phyloP scores from a whole-genome alignment of 495 filamentous ascomycete species.

The Trichoderma orchidacearum region DNA sequence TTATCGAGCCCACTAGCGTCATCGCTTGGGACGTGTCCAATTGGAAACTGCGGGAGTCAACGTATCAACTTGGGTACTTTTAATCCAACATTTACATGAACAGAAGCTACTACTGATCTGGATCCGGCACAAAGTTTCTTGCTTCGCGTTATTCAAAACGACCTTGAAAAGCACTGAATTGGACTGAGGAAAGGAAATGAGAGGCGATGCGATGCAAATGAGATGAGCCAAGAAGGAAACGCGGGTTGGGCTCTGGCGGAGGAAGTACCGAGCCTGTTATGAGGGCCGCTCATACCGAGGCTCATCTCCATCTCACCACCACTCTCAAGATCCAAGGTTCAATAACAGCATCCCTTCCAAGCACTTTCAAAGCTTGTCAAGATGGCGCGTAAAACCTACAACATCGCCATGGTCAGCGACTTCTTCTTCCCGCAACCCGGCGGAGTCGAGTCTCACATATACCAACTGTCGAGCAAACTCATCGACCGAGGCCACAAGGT shows the following conservation, averaged over 20 bases:
- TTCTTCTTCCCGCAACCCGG: constrained; percentile 98
- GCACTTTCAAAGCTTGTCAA: constrained; percentile 8
- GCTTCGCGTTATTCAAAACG: too few relatives aligned
- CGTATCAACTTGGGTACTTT: too few relatives aligned
- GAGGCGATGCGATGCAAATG: too few relatives aligned
- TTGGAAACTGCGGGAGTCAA: background rate
- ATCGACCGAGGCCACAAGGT: constrained; percentile 97
- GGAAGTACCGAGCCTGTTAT: background rate
- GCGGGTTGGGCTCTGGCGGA: background rate
- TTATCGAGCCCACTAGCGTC: background rate
- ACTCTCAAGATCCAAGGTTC: background rate
- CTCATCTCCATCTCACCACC: background rate
- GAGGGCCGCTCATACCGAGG: background rate
- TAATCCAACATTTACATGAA: too few relatives aligned
- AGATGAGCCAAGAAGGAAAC: background rate
- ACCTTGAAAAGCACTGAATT: background rate
- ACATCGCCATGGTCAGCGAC: constrained; percentile 85
- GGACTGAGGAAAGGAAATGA: background rate
- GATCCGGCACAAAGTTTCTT: background rate
- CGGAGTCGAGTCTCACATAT: constrained; percentile 95
- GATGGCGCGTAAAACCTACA: constrained; percentile 42
- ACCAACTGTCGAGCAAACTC: constrained; percentile 90
- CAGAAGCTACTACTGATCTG: background rate
- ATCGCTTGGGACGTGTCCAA: background rate
- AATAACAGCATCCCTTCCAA: background rate